Base-by-base conservation (phyloP, 441 rosid genomes). In the Syzygium syzygioides region DNA sequence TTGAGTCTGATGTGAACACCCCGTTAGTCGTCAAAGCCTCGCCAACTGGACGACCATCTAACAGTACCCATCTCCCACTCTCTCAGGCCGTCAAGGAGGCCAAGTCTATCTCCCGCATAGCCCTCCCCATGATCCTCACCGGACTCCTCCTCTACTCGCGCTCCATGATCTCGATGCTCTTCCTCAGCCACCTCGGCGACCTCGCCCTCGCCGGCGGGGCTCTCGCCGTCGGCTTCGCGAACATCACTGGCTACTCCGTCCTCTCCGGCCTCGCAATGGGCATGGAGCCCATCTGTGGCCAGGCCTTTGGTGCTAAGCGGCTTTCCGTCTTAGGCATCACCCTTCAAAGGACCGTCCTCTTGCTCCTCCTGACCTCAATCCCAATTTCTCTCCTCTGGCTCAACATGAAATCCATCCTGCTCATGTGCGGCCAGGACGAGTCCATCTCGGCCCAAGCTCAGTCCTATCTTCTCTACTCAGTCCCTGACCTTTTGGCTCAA, bases 151-250 rank as follows among this genome's bases (percentile, higher is more conserved):
- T 89, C 88, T 89, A 89, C 45, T 89, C 88, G 32, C 90, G 90
- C 32, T 89, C 86, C 76, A 89, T 89, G 90, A 86, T 89, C 88
- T 89, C 90, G 62, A 89, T 89, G 90, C 86, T 89, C 90, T 89
- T 89, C 90, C 90, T 89, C 7, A 86, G 90, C 86, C 52, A 45
- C 76, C 88, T 89, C 23, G 90, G 90, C 7, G 88, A 79, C 37
- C 90, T 89, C 26, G 83, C 90, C 86, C 87, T 89, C 1, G 88
- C 90, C 1, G 90, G 90, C 14, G 88, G 90, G 11, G 55, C 90
- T 62, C 90, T 89, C 0, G 90, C 90, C 5, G 20, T 89, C 11
- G 90, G 88, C 4, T 89, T 89, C 26, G 90, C 90, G 19, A 89
- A 89, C 79, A 89, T 89, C 76, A 86, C 90, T 0, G 90, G 90